These are phyloP conservation scores for Chytriomyces hyalinus DNA, from an alignment of 192 early-diverging fungal species.

Conservation along the genomic window DNA sequence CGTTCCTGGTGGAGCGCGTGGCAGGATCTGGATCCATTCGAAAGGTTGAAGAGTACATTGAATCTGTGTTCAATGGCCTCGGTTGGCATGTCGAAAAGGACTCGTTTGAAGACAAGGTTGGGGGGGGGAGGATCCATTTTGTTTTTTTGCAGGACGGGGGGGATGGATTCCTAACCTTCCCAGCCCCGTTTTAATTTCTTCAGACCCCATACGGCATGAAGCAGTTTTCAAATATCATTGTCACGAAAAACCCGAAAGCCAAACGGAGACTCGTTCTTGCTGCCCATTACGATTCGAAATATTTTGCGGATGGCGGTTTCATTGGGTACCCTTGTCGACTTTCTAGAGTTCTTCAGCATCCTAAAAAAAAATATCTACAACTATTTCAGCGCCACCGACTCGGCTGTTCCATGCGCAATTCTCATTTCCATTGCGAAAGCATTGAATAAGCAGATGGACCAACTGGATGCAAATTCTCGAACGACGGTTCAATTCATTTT, in stretches of 20 bases:
- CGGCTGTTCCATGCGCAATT: slow-evolving; percentile 88
- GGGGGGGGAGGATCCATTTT: background rate
- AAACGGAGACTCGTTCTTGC: slow-evolving; percentile 78
- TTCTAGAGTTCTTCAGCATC: background rate
- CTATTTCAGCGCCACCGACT: slow-evolving; percentile 74
- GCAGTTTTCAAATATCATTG: slow-evolving; percentile 85
- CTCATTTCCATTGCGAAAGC: slow-evolving; percentile 81
- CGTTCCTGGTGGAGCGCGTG: slow-evolving; percentile 74
- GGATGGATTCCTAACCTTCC: too few species aligned
- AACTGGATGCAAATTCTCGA: slow-evolving; percentile 32
- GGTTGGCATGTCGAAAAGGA: slow-evolving; percentile 82
- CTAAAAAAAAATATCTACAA: slow-evolving; percentile 25
- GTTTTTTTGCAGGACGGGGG: too few species aligned
- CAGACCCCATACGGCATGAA: slow-evolving; percentile 78
- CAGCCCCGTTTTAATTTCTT: background rate
- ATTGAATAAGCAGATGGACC: slow-evolving; percentile 67
- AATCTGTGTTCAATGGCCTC: background rate
- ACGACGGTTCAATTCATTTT: slow-evolving; percentile 89
- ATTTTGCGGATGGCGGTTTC: slow-evolving; percentile 69
- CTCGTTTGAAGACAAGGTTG: slow-evolving; percentile 62
- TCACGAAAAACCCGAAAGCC: slow-evolving; percentile 82
- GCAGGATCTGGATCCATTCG: slow-evolving; percentile 73
- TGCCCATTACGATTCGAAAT: slow-evolving; percentile 94
- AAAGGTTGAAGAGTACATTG: background rate
- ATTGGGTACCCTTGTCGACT: slow-evolving; percentile 46